Conservation (phyloP, 345 rosid species). For the Pugionium cornutum region DNA sequence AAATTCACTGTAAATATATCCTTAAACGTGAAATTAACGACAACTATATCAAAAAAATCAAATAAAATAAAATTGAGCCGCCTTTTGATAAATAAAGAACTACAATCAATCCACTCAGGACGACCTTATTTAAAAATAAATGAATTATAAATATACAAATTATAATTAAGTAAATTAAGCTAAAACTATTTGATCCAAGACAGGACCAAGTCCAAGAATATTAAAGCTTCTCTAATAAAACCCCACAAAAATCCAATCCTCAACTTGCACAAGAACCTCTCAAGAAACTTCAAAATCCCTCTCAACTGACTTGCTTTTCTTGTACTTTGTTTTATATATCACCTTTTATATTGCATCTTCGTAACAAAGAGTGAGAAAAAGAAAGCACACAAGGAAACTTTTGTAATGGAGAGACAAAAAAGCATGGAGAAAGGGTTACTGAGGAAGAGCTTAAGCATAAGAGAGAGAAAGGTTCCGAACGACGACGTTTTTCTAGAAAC, state of each 20-base stretch:
- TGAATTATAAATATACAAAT: too few relatives aligned
- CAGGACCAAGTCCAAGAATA: too few relatives aligned
- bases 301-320: constrained; percentile 5
- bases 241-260: not conserved
- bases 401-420: constrained; percentile 32
- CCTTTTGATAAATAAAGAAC: too few relatives aligned
- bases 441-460: constrained; percentile 37
- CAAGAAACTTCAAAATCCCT: constrained; percentile 16
- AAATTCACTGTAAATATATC: too few relatives aligned
- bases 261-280: constrained; percentile 18
- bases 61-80: too few relatives aligned
- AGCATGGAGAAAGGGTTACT: constrained; percentile 26
- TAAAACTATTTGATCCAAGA: too few relatives aligned
- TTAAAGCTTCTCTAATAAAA: too few relatives aligned
- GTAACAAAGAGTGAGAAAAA: not conserved
- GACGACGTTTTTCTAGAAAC: constrained; percentile 30
- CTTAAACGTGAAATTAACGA: too few relatives aligned
- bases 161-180: not conserved
- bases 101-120: too few relatives aligned
- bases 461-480: constrained; percentile 31
- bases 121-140: too few relatives aligned
- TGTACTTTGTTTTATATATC: not conserved
- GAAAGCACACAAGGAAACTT: not conserved
- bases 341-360: not conserved
- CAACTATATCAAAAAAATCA: too few relatives aligned